phyloP scores from a whole-genome alignment of 2,329 filamentous ascomycete species.

The Aspergillus alliaceus region DNA sequence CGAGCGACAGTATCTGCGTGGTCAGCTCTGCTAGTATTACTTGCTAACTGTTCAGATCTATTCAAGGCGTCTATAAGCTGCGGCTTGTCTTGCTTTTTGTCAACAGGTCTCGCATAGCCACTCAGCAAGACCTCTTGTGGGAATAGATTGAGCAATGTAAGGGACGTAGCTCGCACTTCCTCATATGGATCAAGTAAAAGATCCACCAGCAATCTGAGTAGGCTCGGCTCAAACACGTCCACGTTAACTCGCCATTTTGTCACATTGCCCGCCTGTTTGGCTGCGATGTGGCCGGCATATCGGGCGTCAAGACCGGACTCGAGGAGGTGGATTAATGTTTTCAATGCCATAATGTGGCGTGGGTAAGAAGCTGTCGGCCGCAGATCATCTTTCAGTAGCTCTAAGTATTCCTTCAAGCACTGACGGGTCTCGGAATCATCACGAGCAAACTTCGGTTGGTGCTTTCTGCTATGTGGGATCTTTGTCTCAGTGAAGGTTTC shows the following conservation, averaged over 20 bases:
- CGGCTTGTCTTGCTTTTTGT: constrained; percentile 20
- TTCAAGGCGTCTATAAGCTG: constrained; percentile 32
- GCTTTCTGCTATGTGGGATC: constrained; percentile 13
- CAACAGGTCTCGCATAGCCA: constrained; percentile 2
- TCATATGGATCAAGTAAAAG: constrained; percentile 88
- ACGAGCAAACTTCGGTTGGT: constrained; percentile 35
- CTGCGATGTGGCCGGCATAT: constrained; percentile 38
- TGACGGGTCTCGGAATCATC: constrained; percentile 50
- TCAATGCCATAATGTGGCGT: constrained; percentile 78
- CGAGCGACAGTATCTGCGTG: constrained; percentile 89
- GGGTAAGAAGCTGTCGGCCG: constrained; percentile 84
- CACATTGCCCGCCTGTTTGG: constrained; percentile 51
- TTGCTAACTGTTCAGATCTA: constrained; percentile 40
- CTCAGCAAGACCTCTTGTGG: constrained; percentile 30
- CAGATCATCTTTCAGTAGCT: constrained; percentile 72
- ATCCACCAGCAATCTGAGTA: constrained; percentile 66
- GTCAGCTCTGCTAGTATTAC: constrained; percentile 75
- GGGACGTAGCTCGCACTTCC: constrained; percentile 68
- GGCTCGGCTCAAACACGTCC: constrained; percentile 40
- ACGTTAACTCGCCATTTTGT: constrained; percentile 52
- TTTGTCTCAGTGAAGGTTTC: constrained; percentile 26
- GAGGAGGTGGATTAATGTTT: constrained; percentile 66
- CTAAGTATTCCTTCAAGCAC: constrained; percentile 74
- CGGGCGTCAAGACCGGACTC: constrained; percentile 64
- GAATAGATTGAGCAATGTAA: constrained; percentile 46